These are phyloP conservation scores for Inonotus obliquus DNA, from an alignment of 1,284 basidiomycete genomes.

Conservation along the genomic window DNA sequence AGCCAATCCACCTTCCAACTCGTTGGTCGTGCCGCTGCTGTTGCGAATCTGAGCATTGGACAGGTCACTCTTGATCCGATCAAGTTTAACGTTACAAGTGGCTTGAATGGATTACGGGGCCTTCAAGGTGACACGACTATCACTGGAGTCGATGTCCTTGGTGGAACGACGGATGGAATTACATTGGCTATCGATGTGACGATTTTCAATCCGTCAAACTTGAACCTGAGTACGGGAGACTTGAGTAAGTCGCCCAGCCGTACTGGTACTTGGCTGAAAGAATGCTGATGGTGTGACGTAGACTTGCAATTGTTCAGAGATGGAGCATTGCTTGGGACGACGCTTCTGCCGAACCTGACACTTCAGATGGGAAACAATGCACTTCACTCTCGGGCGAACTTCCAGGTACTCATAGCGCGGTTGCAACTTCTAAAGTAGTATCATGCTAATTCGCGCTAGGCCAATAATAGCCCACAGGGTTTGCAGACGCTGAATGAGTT, in stretches of 20 bases:
- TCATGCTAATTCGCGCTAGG: constrained; percentile 31
- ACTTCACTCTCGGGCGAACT: constrained; percentile 42
- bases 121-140: constrained; percentile 57
- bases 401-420: constrained; percentile 34
- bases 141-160: constrained; percentile 61
- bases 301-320: constrained; percentile 54
- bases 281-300: constrained; percentile 21
- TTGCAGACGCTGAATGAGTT: constrained; percentile 66
- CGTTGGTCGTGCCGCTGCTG: constrained; percentile 57
- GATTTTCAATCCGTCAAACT: constrained; percentile 71
- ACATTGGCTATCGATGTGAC: constrained; percentile 55
- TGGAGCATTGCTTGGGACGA: constrained; percentile 50
- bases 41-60: constrained; percentile 67
- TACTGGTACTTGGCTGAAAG: neutral
- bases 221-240: constrained; percentile 58
- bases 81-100: constrained; percentile 69
- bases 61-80: constrained; percentile 69
- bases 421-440: neutral
- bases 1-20: constrained; percentile 48
- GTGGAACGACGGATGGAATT: constrained; percentile 62
- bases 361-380: constrained; percentile 57
- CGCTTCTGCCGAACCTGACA: constrained; percentile 53
- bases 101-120: constrained; percentile 59
- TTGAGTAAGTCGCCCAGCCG: constrained; percentile 40
- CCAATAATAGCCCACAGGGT: constrained; percentile 61